These are phyloP conservation scores for Lyophyllum shimeji DNA, from an alignment of 768 basidiomycete genomes.

Conservation along the genomic window DNA sequence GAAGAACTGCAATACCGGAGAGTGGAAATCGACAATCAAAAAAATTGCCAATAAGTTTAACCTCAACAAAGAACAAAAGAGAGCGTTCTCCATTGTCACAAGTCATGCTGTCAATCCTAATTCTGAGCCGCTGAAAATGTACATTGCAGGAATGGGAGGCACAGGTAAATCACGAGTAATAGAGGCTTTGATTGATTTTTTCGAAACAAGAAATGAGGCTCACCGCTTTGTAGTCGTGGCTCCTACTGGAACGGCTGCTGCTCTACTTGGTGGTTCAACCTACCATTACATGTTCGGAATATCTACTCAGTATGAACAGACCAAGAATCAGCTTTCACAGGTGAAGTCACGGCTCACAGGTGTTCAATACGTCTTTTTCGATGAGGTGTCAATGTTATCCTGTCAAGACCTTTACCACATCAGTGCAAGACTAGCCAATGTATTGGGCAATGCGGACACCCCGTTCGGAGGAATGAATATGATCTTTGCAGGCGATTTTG, in stretches of 20 bases:
- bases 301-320: background rate
- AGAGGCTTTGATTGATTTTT: conserved; percentile 10
- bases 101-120: conserved; percentile 13
- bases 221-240: conserved; percentile 7
- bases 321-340: conserved; percentile 8
- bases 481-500: conserved; percentile 47
- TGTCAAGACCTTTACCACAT: background rate
- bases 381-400: conserved; percentile 42
- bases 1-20: background rate
- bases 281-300: conserved; percentile 35
- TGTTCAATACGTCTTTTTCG: conserved; percentile 40
- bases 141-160: conserved; percentile 31
- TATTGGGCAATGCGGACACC: background rate
- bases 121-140: conserved; percentile 23
- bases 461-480: conserved; percentile 34
- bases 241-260: conserved; percentile 33
- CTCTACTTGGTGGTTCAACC: conserved; percentile 31
- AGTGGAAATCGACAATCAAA: background rate
- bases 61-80: conserved; percentile 9
- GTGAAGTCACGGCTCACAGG: conserved; percentile 19
- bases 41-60: background rate
- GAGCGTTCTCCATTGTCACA: conserved; percentile 17
- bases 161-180: conserved; percentile 31
- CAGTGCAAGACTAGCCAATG: background rate
- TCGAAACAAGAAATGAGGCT: background rate